Conservation (phyloP, 768 basidiomycete genomes). For the Dendrothele bispora region DNA sequence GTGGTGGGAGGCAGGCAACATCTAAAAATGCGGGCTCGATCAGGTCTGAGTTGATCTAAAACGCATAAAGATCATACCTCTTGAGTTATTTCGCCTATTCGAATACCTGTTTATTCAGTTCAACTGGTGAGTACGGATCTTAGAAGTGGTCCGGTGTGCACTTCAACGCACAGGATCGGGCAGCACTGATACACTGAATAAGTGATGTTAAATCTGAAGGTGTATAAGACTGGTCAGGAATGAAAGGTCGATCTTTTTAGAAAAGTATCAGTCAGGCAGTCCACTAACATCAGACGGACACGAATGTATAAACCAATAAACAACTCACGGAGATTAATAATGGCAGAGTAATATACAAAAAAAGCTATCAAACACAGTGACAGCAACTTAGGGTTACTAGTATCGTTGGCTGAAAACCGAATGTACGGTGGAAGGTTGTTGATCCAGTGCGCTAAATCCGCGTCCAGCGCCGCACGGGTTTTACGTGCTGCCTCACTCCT, state of each 20-base stretch:
- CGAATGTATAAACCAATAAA: neutral
- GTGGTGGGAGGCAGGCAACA: slow-evolving; percentile 18
- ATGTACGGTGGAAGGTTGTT: slow-evolving; percentile 11
- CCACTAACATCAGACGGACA: too few species aligned
- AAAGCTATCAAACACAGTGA: slow-evolving; percentile 16
- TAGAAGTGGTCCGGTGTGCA: too few species aligned
- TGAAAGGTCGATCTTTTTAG: slow-evolving; percentile 16
- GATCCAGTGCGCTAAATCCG: slow-evolving; percentile 13
- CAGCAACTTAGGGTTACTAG: slow-evolving; percentile 12
- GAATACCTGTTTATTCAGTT: too few species aligned
- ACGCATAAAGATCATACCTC: slow-evolving; percentile 8
- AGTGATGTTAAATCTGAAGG: slow-evolving; percentile 13
- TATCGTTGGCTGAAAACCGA: slow-evolving; percentile 12
- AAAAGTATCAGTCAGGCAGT: neutral
- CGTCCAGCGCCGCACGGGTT: slow-evolving; percentile 9
- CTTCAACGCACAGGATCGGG: slow-evolving; percentile 15
- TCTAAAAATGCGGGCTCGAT: slow-evolving; percentile 2
- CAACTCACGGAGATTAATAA: slow-evolving; percentile 17
- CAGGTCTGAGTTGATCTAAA: too few species aligned
- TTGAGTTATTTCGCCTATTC: slow-evolving; percentile 16
- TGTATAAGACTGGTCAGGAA: slow-evolving; percentile 12
- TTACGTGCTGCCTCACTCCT: slow-evolving; percentile 5
- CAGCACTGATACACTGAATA: slow-evolving; percentile 14
- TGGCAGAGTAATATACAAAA: slow-evolving; percentile 18
- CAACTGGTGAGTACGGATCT: too few species aligned